Base-by-base conservation (phyloP, 441 rosid genomes). In the Bruguiera hainesii region DNA sequence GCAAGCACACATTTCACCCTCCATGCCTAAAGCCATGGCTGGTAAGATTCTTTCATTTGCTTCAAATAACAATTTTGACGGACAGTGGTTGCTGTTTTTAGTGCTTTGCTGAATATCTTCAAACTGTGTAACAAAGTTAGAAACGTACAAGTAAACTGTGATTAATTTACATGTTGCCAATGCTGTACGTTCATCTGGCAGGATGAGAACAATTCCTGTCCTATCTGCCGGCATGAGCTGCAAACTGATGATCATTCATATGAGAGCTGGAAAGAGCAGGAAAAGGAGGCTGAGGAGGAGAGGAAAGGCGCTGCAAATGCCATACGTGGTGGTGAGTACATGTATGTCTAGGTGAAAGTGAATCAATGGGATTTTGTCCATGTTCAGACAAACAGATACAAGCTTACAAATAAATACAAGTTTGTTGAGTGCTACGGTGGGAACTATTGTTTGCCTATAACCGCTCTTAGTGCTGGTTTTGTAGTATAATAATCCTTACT, bases 171-270 rank as follows among this genome's bases (percentile, higher is more conserved):
- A 16, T 39, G 10, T 58, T 73, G 15, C 30, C 26, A 11, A 63
- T 23, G 46, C 4, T 26, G 48, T 37, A 13, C 0, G 6, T 48
- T 58, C 6, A 16, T 61, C n/a, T 73, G 68, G 68, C 85, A 89
- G 98, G 93, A 89, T 69, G 96, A 83, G 71, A 92, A 89, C 78
- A 93, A 94, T 84, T 91, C 98, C 56, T 94, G 98, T 75, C 98
- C 98, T 18, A 87, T 91, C 65, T 94, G 98, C 67, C 89, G 96
- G 55, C 85, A 88, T 19, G 98, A 91, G 74, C 80, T 93, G 72
- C 86, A 75, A 57, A 94, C 96, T 19, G 98, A 94, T 55, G 98
- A 94, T 79, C 90, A 88, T 75, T 84, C 80, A 18, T 94, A 94
- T 19, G 98, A 94, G 79, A 89, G 79, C 78, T 82, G 98, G 98